Evolutionary conservation across 2,329 filamentous ascomycete genomes (phyloP), one percentile per base, ranked within the genome.

Genomic region (Tolypocladium tundrense): DNA sequence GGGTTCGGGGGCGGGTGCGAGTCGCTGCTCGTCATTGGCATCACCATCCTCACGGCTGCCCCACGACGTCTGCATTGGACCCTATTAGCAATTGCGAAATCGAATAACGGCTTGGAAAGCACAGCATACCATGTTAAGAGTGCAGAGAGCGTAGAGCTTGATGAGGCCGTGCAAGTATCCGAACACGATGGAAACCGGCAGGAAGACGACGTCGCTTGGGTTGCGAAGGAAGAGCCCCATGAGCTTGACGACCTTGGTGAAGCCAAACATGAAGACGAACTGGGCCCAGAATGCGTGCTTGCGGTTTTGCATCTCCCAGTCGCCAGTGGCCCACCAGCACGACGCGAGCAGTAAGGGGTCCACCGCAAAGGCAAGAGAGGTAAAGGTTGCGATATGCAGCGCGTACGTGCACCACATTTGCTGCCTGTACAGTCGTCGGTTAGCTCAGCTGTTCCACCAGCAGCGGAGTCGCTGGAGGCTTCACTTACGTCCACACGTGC

Each of bases 331-430:
- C 74, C 83, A 83, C 77, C 85, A 87, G 66, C 86, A 86, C 24
- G 88, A 79, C 61, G 79, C 82, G 61, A 93, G 79, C 55, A 94
- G 79, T 42, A 90, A 76, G 35, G 87, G 81, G 72, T 97, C 93
- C 64, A 90, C 82, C 53, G 88, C 71, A 61, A 96, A 85, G 37
- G 92, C 90, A 68, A 95, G 86, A 43, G 92, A 94, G 51, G 91
- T 95, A 68, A 97, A 87, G 19, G 93, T 97, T 33, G 93, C 94
- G 69, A 96, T 79, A 75, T 97, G 90, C 60, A 97, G 85, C 55
- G 93, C 91, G 71, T 97, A 97, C 14, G 90, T 89, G 74, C 88
- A 96, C 91, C 92, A 97, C 54, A 85, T 88, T 71, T 97, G 93
- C 68, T 90, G 90, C 67, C 92, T 96, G 66, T 60, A 61, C 19